phyloP scores from a whole-genome alignment of 495 filamentous ascomycete species.

The Penicillium paradoxum region DNA sequence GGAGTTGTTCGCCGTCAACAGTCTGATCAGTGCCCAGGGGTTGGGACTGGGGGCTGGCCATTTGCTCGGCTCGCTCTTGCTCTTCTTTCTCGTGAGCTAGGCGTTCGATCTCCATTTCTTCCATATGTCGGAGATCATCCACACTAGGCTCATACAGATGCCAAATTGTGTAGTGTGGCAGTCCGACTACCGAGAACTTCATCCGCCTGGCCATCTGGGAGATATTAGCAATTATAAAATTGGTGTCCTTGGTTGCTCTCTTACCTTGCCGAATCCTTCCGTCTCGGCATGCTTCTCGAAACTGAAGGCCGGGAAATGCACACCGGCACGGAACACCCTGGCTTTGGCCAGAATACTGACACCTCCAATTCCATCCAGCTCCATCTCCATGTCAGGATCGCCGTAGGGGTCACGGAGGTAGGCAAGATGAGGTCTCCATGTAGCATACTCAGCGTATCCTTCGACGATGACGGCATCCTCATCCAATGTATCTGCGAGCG shows the following conservation, averaged over 20 bases:
- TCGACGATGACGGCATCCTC: conserved; percentile 99
- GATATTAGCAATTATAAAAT: conserved; percentile 26
- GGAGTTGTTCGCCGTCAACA: conserved; percentile 3
- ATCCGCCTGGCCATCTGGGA: conserved; percentile 91
- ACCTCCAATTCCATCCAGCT: conserved; percentile 95
- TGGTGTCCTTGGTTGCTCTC: conserved; percentile 1
- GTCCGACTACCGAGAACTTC: conserved; percentile 91
- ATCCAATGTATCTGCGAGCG: conserved; percentile 89
- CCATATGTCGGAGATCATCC: conserved; percentile 97
- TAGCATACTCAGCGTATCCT: conserved; percentile 98
- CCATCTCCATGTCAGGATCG: conserved; percentile 99
- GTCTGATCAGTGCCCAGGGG: not conserved
- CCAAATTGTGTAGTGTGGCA: conserved; percentile 99
- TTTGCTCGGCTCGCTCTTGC: conserved; percentile 56
- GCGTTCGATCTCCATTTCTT: conserved; percentile 85
- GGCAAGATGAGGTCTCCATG: conserved; percentile 95
- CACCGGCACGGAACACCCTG: conserved; percentile 85
- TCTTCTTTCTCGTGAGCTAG: conserved; percentile 68
- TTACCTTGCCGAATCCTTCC: conserved; percentile 96
- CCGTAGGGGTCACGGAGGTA: conserved; percentile 97
- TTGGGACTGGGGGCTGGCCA: conserved; percentile 6
- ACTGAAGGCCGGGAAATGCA: conserved; percentile 97
- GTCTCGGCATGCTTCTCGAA: conserved; percentile 99
- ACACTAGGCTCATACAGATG: conserved; percentile 98
- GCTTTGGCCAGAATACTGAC: conserved; percentile 98